Conservation (phyloP, 2,329 filamentous ascomycete species). For the Calonectria pseudoturangicola region DNA sequence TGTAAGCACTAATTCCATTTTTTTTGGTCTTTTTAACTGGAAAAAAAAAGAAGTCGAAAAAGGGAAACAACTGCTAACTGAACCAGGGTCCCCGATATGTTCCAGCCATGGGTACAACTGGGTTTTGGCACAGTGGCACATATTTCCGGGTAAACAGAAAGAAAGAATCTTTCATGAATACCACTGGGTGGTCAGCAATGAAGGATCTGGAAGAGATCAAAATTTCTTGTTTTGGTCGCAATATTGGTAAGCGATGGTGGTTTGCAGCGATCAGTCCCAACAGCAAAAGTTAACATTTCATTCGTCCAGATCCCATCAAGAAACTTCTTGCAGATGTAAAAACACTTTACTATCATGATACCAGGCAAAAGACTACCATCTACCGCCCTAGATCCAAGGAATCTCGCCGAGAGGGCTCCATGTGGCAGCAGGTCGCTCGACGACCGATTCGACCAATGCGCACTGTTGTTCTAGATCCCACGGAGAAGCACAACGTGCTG, state of each 20-base stretch:
- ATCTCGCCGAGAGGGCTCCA: conserved; percentile 66
- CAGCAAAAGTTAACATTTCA: not conserved
- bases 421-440: conserved; percentile 75
- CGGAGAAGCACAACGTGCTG: conserved; percentile 80
- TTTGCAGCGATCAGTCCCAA: not conserved
- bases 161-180: conserved; percentile 64
- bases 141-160: conserved; percentile 70
- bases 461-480: conserved; percentile 83
- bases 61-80: conserved; percentile 1
- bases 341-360: conserved; percentile 69
- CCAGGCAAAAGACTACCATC: conserved; percentile 74
- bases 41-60: not conserved
- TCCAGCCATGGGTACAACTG: conserved; percentile 71
- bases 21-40: too few species aligned
- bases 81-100: conserved; percentile 69
- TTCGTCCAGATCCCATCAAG: conserved; percentile 70
- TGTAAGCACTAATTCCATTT: conserved; percentile 55
- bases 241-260: conserved; percentile 52
- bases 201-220: conserved; percentile 72
- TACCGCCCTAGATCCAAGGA: conserved; percentile 71
- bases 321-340: conserved; percentile 72
- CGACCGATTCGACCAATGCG: conserved; percentile 82
- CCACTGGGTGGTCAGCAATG: conserved; percentile 60
- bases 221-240: conserved; percentile 73
- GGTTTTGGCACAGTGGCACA: conserved; percentile 72